Evolutionary conservation across 805 yeast genomes (phyloP), one percentile per base, ranked within the genome.

Genomic region (Monosporozyma yasuniensis): DNA sequence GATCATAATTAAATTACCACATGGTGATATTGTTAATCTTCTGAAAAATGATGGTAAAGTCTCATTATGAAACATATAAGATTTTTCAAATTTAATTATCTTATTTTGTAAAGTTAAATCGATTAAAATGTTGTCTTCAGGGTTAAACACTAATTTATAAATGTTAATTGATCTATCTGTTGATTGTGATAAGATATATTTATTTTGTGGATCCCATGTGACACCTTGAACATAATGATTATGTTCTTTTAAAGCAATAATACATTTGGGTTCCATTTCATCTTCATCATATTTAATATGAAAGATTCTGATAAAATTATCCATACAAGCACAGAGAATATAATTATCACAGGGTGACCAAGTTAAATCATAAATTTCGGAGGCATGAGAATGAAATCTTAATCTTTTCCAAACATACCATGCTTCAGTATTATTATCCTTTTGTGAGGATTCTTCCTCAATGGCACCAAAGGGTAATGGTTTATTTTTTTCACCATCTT

Each of bases 161-260:
- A 93, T 70, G 54, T 80, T 81, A 11, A 91, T 82, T 2, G 87
- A 74, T 52, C 96, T 70, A 67, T 93, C 99, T 11, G 96, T 95
- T 23, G 93, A 81, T 64, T 90, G 96, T 6, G 96, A 84, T 0
- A 90, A 87, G 4, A 93, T 66, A 56, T 67, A 87, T 63, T 84
- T 79, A 54, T 84, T 81, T 48, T 72, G 63, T 7, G 99, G 99
- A 64, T 93, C 99, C 98, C 98, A 93, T 0, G 84, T 74, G 4
- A 93, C 91, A 2, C 99, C 99, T 67, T 93, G 99, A 2, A 93
- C 95, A 58, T 87, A 91, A 65, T 90, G 96, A 44, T 72, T 72
- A 66, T 93, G 98, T 51, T 85, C 87, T 41, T 48, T 55, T 14
- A 51, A 11, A n/a, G 46, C 41, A 2, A 51, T 32, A 23, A 53